These are phyloP conservation scores for Rhodocollybia butyracea DNA, from an alignment of 768 basidiomycete species.

Conservation along the genomic window DNA sequence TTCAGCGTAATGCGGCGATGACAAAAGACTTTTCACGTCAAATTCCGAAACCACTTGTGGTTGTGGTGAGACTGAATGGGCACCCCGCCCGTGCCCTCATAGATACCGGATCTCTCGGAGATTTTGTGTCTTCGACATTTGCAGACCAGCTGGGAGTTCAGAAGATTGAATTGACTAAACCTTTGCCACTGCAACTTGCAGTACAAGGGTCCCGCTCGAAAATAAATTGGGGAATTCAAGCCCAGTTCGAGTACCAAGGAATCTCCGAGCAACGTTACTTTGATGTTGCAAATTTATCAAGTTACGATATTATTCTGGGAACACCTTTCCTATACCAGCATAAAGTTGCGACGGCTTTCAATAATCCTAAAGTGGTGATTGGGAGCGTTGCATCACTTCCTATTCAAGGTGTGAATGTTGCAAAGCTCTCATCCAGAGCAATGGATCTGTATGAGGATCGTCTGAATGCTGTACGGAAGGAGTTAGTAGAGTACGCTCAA, in stretches of 20 bases:
- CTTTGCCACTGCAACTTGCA: constrained; percentile 34
- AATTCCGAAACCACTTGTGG: constrained; percentile 30
- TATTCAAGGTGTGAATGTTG: constrained; percentile 14
- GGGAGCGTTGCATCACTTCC: constrained; percentile 17
- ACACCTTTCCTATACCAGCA: constrained; percentile 36
- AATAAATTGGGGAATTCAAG: constrained; percentile 26
- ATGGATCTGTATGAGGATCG: constrained; percentile 10
- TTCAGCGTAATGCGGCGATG: constrained; percentile 22
- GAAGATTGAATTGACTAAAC: constrained; percentile 21
- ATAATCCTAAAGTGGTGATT: constrained; percentile 21
- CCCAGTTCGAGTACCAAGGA: constrained; percentile 28
- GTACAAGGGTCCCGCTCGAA: constrained; percentile 37
- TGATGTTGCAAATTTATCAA: constrained; percentile 35
- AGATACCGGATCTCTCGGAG: constrained; percentile 36
- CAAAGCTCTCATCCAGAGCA: constrained; percentile 8
- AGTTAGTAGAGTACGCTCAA: constrained; percentile 19
- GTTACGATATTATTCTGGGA: constrained; percentile 39
- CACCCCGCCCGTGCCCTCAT: constrained; percentile 29
- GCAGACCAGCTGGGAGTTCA: constrained; percentile 33
- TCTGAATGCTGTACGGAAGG: constrained; percentile 10
- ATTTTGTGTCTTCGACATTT: constrained; percentile 35
- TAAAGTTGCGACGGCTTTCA: constrained; percentile 21
- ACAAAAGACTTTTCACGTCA: constrained; percentile 14
- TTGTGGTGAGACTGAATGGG: constrained; percentile 29
- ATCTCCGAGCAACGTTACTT: constrained; percentile 27